A percentile compares a stretch with the other conserved stretches of the same genome.
These are phyloP conservation scores for Castanospermum australe DNA, from an alignment of 306 rosid species.

Conservation along the genomic window DNA sequence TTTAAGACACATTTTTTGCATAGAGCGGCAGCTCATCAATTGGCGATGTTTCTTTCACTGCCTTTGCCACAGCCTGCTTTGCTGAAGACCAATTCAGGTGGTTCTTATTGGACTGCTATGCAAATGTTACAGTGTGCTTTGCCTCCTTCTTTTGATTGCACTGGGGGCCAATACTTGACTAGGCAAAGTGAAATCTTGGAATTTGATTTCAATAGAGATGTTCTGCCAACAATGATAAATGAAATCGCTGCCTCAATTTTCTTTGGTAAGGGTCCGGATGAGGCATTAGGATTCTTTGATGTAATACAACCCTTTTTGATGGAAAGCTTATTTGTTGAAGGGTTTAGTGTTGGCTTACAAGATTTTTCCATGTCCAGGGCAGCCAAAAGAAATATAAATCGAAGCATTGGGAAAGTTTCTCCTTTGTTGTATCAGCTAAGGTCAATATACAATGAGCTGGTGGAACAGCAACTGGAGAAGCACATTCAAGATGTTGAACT, in stretches of 20 bases:
- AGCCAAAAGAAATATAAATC: constrained; percentile 33
- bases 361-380: constrained; percentile 68
- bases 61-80: constrained; percentile 71
- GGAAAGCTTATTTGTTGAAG: constrained; percentile 79
- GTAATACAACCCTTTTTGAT: constrained; percentile 80
- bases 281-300: constrained; percentile 71
- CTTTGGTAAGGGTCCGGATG: constrained; percentile 77
- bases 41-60: constrained; percentile 73
- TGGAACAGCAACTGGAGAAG: constrained; percentile 74
- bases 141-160: constrained; percentile 64
- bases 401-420: constrained; percentile 50
- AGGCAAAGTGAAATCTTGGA: constrained; percentile 59
- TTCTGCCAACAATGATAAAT: constrained; percentile 54
- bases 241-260: constrained; percentile 82
- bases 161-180: constrained; percentile 63
- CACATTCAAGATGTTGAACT: constrained; percentile 50
- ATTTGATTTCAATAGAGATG: constrained; percentile 56
- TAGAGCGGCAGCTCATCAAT: constrained; percentile 60
- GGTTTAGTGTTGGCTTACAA: constrained; percentile 80
- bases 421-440: constrained; percentile 65
- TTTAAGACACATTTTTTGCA: constrained; percentile 48
- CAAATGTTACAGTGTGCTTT: constrained; percentile 78
- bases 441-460: constrained; percentile 65
- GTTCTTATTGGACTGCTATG: constrained; percentile 73
- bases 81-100: constrained; percentile 43